Evolutionary conservation across 169 alveolate species (phyloP).

Genomic region (Plasmodium gonderi): DNA sequence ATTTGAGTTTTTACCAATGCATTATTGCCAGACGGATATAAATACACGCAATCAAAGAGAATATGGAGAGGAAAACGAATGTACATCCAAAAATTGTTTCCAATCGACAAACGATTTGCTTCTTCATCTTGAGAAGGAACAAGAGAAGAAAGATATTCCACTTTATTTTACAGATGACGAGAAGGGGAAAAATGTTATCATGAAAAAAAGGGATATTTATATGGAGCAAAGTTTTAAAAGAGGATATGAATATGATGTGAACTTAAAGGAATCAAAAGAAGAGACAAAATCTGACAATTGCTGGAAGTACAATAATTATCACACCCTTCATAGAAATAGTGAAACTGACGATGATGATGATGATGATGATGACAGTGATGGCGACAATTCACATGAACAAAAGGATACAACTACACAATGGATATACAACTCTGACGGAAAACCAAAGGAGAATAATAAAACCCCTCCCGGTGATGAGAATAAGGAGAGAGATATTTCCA

Average conservation of each 20-base stretch:
- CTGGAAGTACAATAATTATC: too few relatives aligned
- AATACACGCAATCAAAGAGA: background rate
- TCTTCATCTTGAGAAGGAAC: background rate
- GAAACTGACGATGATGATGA: background rate
- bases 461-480: too few relatives aligned
- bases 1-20: background rate
- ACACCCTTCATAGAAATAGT: background rate
- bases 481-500: background rate
- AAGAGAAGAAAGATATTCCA: slow-evolving; percentile 34
- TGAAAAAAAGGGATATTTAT: background rate
- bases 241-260: background rate
- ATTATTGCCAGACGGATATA: background rate
- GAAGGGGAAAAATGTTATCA: background rate
- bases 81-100: background rate
- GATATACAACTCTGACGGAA: background rate
- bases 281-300: background rate
- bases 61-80: background rate
- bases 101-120: background rate
- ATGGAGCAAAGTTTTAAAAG: background rate
- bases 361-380: background rate
- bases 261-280: background rate
- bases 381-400: background rate
- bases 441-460: background rate
- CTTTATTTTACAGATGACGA: slow-evolving; percentile 60
- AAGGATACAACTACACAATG: background rate